These are phyloP conservation scores for Candida coleopterorum DNA, from an alignment of 805 yeast genomes.

Conservation along the genomic window DNA sequence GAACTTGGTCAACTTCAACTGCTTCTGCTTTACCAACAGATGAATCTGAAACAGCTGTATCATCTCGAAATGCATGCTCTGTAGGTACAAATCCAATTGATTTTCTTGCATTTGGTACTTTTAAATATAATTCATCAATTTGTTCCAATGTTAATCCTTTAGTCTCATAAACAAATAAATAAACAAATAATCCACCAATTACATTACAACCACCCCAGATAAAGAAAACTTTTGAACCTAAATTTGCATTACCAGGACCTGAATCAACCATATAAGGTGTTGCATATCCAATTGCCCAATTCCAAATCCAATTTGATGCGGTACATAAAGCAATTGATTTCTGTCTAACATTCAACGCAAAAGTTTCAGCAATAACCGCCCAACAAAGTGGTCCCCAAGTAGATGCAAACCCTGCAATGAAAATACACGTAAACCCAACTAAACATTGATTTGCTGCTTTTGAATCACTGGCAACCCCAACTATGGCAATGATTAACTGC, in stretches of 20 bases:
- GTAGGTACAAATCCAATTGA: constrained; percentile 28
- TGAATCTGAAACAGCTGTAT: constrained; percentile 11
- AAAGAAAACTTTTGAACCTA: constrained; percentile 38
- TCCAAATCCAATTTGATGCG: constrained; percentile 40
- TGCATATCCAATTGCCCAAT: constrained; percentile 38
- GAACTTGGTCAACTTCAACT: constrained; percentile 9
- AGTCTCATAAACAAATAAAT: constrained; percentile 33
- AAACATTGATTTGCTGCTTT: constrained; percentile 27
- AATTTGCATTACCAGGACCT: constrained; percentile 35
- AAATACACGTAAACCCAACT: constrained; percentile 35
- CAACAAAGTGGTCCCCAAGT: constrained; percentile 40
- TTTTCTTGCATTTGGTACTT: constrained; percentile 29
- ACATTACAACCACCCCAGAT: constrained; percentile 40
- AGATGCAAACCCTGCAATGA: constrained; percentile 38
- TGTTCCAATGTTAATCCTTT: constrained; percentile 40
- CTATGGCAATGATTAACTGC: constrained; percentile 44
- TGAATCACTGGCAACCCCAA: constrained; percentile 36
- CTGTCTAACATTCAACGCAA: constrained; percentile 34
- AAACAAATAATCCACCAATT: constrained; percentile 29
- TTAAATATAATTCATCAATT: constrained; percentile 36
- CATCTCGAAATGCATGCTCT: constrained; percentile 32
- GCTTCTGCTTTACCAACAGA: constrained; percentile 16
- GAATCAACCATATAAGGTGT: constrained; percentile 39
- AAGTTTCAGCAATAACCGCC: constrained; percentile 36
- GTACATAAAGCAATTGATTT: constrained; percentile 37